phyloP scores from a whole-genome alignment of 2,329 filamentous ascomycete species.

The Ascochyta rabiei region DNA sequence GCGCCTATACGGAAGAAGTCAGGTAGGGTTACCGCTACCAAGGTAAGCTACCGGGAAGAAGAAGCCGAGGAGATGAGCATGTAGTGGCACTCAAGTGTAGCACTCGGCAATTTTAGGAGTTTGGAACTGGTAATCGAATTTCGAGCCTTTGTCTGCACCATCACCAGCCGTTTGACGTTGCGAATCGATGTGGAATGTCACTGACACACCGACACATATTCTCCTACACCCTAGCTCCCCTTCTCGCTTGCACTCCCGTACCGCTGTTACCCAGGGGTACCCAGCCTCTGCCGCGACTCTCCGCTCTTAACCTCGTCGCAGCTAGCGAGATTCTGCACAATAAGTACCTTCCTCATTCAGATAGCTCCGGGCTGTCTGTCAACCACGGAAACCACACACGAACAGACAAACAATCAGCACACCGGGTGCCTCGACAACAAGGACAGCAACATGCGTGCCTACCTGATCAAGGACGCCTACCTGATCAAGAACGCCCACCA shows the following conservation, averaged over 20 bases:
- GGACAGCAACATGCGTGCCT: slow-evolving; percentile 9
- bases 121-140: slow-evolving; percentile 7
- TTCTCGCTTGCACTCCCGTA: slow-evolving; percentile 14
- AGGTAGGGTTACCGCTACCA: slow-evolving; percentile 30
- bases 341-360: slow-evolving; percentile 14
- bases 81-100: slow-evolving; percentile 10
- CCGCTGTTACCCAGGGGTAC: slow-evolving; percentile 16
- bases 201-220: slow-evolving; percentile 8
- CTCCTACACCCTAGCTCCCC: slow-evolving; percentile 9
- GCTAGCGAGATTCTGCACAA: slow-evolving; percentile 4
- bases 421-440: slow-evolving; percentile 9
- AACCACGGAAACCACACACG: not conserved
- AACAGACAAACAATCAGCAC: slow-evolving; percentile 1
- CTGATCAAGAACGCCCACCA: not conserved
- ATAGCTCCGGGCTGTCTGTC: slow-evolving; percentile 8
- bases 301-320: slow-evolving; percentile 7
- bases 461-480: slow-evolving; percentile 1
- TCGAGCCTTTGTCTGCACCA: slow-evolving; percentile 8
- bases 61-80: slow-evolving; percentile 37
- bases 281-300: slow-evolving; percentile 15
- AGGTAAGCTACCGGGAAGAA: slow-evolving; percentile 46
- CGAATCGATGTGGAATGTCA: slow-evolving; percentile 7
- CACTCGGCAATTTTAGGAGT: not conserved
- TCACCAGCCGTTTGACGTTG: slow-evolving; percentile 2
- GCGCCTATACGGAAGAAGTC: slow-evolving; percentile 36